These are phyloP conservation scores for Phytophthora sojae DNA, from an alignment of 352 stramenopile genomes.

Conservation along the genomic window DNA sequence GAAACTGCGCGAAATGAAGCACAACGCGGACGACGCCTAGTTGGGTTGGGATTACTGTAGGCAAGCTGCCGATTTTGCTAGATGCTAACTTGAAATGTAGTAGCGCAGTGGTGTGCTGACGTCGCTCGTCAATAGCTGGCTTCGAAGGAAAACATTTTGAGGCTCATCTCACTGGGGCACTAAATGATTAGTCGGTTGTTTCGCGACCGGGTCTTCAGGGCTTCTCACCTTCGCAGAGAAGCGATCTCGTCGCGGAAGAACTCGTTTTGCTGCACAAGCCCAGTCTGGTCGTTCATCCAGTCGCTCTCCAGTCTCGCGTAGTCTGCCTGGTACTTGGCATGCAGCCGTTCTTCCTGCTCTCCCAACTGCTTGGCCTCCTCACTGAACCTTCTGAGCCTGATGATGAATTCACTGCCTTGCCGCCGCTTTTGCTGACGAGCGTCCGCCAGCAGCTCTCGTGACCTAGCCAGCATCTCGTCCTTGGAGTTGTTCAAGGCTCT, in stretches of 20 bases:
- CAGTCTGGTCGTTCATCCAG: conserved; percentile 2
- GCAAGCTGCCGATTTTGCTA: not conserved
- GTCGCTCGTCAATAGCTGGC: not conserved
- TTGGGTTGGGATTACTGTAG: not conserved
- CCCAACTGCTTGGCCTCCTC: not conserved
- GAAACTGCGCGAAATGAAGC: conserved; percentile 70
- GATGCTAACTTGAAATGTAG: not conserved
- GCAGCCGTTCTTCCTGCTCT: not conserved
- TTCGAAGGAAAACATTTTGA: not conserved
- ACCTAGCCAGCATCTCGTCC: not conserved
- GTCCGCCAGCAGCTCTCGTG: not conserved
- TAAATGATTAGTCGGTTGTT: not conserved
- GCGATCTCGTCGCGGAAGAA: not conserved
- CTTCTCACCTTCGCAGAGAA: not conserved
- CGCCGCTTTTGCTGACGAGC: not conserved
- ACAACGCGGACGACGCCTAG: conserved; percentile 45
- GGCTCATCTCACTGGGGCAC: not conserved
- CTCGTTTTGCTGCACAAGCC: not conserved
- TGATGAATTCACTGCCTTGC: not conserved
- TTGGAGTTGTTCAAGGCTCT: not conserved
- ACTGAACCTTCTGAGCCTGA: not conserved
- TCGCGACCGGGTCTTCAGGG: not conserved
- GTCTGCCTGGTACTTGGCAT: not conserved
- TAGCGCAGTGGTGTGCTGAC: not conserved
- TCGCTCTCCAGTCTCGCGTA: not conserved